Evolutionary conservation across 495 filamentous ascomycete species (phyloP).

Genomic region (Hypoxylon fragiforme): DNA sequence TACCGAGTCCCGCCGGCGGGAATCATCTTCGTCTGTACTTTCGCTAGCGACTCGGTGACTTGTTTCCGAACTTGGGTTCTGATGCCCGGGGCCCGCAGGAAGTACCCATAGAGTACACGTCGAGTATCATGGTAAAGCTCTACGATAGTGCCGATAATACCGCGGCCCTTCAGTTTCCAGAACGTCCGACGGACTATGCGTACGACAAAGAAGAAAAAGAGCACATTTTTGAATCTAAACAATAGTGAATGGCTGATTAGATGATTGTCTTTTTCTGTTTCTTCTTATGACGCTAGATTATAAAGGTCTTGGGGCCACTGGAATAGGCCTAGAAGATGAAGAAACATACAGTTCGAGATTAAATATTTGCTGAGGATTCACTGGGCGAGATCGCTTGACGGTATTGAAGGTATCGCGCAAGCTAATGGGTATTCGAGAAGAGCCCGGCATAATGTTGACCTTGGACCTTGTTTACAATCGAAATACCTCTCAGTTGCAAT

Average conservation of each 20-base stretch:
- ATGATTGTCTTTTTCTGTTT: neutral
- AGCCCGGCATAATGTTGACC: slow-evolving; percentile 58
- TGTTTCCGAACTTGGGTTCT: slow-evolving; percentile 80
- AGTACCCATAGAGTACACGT: slow-evolving; percentile 77
- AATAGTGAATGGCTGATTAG: slow-evolving; percentile 11
- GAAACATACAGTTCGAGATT: slow-evolving; percentile 80
- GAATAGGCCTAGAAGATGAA: neutral
- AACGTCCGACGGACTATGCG: slow-evolving; percentile 81
- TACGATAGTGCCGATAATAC: slow-evolving; percentile 75
- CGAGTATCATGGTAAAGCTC: slow-evolving; percentile 71
- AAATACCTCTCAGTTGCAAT: slow-evolving; percentile 30
- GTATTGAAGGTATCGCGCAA: slow-evolving; percentile 63
- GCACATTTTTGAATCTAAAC: slow-evolving; percentile 75
- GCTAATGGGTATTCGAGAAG: slow-evolving; percentile 68
- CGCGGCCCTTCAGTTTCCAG: slow-evolving; percentile 85
- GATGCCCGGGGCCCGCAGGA: slow-evolving; percentile 83
- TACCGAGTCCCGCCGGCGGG: slow-evolving; percentile 74
- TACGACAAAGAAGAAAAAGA: slow-evolving; percentile 88
- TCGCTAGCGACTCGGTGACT: slow-evolving; percentile 70
- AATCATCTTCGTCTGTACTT: slow-evolving; percentile 81
- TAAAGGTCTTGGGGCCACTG: no score
- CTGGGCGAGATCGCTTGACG: slow-evolving; percentile 55
- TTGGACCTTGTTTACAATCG: slow-evolving; percentile 3
- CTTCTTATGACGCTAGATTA: no score
- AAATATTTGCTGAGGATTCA: slow-evolving; percentile 61